Evolutionary conservation across 192 early-diverging fungal genomes (phyloP).

Genomic region (Rhizophagus clarus): DNA sequence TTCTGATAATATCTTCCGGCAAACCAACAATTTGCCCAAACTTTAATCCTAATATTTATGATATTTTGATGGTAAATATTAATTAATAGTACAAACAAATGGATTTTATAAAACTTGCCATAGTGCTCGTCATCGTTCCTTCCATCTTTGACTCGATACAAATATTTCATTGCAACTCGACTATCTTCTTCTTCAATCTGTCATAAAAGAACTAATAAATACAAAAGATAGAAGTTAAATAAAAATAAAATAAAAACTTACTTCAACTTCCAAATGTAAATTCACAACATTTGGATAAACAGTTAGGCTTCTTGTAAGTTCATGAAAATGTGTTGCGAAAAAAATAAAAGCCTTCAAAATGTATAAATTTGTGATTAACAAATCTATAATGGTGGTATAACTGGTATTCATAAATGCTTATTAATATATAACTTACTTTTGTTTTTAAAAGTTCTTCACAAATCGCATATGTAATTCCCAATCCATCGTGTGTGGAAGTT

Average conservation of each 20-base stretch:
- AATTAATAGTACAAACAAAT: not conserved
- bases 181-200: conserved; percentile 22
- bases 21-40: conserved; percentile 46
- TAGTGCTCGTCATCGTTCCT: conserved; percentile 49
- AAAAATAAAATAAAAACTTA: conserved; percentile 10
- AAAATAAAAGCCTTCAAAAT: conserved; percentile 56
- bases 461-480: conserved; percentile 71
- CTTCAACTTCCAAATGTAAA: conserved; percentile 55
- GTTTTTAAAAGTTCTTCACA: conserved; percentile 66
- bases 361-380: not conserved
- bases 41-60: conserved; percentile 39
- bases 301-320: conserved; percentile 56
- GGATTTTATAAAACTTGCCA: conserved; percentile 31
- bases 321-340: conserved; percentile 81
- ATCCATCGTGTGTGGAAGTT: conserved; percentile 70
- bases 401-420: not conserved
- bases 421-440: conserved; percentile 13
- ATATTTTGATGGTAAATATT: not conserved
- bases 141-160: conserved; percentile 51
- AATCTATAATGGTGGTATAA: conserved; percentile 2
- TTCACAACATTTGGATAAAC: conserved; percentile 62
- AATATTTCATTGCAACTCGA: conserved; percentile 40
- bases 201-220: not conserved
- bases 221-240: not conserved
- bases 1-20: conserved; percentile 32